phyloP scores from a whole-genome alignment of 176 grass and related monocot genomes.

The Hyparrhenia diplandra region DNA sequence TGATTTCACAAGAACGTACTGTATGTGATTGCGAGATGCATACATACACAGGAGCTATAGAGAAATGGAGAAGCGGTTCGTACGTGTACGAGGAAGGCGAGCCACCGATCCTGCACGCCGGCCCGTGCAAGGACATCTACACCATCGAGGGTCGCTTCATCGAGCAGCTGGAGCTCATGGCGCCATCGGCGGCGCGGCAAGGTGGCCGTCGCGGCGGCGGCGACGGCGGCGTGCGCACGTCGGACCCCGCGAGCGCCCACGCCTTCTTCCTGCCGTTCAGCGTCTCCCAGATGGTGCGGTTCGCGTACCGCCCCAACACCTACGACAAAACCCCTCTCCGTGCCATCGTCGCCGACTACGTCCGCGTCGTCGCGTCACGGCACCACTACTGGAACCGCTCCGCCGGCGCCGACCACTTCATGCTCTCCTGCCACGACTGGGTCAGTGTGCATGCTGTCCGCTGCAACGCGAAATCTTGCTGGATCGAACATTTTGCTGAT shows the following conservation, averaged over 20 bases:
- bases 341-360: constrained; percentile 56
- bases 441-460: not conserved
- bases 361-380: constrained; percentile 48
- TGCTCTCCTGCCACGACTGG: constrained; percentile 89
- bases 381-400: constrained; percentile 76
- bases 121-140: constrained; percentile 86
- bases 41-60: constrained; percentile 57
- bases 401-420: constrained; percentile 75
- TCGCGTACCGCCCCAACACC: constrained; percentile 19
- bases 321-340: constrained; percentile 28
- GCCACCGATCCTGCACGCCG: constrained; percentile 59
- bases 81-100: constrained; percentile 88
- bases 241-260: constrained; percentile 48
- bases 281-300: constrained; percentile 49
- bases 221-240: constrained; percentile 29
- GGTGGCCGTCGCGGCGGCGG: too few species aligned
- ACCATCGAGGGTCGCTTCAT: constrained; percentile 77
- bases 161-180: constrained; percentile 57
- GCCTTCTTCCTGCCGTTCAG: constrained; percentile 74
- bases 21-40: too few species aligned
- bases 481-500: not conserved
- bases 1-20: too few species aligned
- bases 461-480: not conserved
- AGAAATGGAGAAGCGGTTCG: constrained; percentile 78
- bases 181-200: not conserved